phyloP scores from a whole-genome alignment of 192 early-diverging fungal species.

The Backusella psychrophila region DNA sequence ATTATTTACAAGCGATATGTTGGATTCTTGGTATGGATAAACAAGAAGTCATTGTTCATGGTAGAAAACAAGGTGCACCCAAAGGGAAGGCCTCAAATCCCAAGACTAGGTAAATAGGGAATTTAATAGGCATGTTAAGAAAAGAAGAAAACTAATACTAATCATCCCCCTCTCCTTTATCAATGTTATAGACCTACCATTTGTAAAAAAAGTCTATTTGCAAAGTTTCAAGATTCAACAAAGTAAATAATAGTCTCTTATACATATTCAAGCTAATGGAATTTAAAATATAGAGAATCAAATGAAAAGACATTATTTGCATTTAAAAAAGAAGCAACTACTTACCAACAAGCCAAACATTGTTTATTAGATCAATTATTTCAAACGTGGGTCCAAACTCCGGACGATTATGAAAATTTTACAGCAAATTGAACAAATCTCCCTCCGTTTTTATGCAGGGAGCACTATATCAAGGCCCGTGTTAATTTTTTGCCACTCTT shows the following conservation, averaged over 20 bases:
- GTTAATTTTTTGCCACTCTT: neutral
- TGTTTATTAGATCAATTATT: slow-evolving; percentile 26
- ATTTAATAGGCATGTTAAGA: neutral
- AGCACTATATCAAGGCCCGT: neutral
- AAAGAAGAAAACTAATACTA: neutral
- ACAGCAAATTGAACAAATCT: neutral
- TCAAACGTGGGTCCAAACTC: slow-evolving; percentile 29
- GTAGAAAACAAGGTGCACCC: slow-evolving; percentile 35
- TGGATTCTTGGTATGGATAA: slow-evolving; percentile 27
- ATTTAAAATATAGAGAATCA: neutral
- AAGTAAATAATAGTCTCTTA: neutral
- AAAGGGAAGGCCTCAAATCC: slow-evolving; percentile 20
- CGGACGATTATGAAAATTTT: slow-evolving; percentile 22
- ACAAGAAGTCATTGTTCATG: slow-evolving; percentile 31
- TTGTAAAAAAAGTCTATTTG: slow-evolving; percentile 5
- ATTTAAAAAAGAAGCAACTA: slow-evolving; percentile 7
- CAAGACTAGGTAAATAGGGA: slow-evolving; percentile 31
- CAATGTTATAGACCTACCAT: neutral
- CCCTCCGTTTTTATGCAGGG: neutral
- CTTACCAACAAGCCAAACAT: slow-evolving; percentile 18
- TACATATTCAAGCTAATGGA: neutral
- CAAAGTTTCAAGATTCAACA: neutral
- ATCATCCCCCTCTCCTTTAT: neutral
- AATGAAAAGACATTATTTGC: slow-evolving; percentile 14
- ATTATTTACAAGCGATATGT: slow-evolving; percentile 11